Conservation (phyloP, 176 grass and related monocot species). For the Aegilops umbellulata region DNA sequence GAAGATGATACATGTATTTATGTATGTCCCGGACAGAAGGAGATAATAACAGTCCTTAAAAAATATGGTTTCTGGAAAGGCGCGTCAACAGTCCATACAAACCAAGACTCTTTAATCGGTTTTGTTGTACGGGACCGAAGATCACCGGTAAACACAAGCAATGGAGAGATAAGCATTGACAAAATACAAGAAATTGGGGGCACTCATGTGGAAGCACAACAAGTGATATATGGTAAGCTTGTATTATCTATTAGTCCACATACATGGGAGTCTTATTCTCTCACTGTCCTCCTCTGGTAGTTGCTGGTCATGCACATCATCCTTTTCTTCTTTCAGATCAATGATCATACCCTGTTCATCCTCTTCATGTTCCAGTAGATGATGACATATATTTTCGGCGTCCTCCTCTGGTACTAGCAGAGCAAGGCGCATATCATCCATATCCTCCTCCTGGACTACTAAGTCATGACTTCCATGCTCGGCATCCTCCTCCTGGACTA, state of each 20-base stretch:
- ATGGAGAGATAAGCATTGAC: neutral
- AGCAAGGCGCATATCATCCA: neutral
- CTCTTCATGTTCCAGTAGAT: neutral
- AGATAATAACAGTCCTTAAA: conserved; percentile 42
- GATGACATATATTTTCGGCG: neutral
- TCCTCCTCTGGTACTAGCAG: neutral
- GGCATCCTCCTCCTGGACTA: neutral
- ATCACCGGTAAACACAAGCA: neutral
- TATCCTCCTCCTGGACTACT: neutral
- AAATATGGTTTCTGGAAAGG: conserved; percentile 56
- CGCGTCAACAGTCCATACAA: conserved; percentile 31
- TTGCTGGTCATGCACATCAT: neutral
- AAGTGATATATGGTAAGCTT: conserved; percentile 22
- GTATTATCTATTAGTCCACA: neutral
- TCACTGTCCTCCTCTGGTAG: neutral
- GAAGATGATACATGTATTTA: conserved; percentile 38
- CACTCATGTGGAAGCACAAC: neutral
- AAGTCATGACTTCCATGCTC: neutral
- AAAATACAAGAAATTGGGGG: neutral
- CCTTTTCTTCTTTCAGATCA: neutral
- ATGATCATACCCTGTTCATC: neutral
- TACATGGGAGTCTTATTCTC: neutral
- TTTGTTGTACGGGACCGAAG: conserved; percentile 42
- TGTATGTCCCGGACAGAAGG: conserved; percentile 42
- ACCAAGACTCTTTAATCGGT: conserved; percentile 40